phyloP scores from a whole-genome alignment of 257 asterid genomes.

The Salvia splendens region DNA sequence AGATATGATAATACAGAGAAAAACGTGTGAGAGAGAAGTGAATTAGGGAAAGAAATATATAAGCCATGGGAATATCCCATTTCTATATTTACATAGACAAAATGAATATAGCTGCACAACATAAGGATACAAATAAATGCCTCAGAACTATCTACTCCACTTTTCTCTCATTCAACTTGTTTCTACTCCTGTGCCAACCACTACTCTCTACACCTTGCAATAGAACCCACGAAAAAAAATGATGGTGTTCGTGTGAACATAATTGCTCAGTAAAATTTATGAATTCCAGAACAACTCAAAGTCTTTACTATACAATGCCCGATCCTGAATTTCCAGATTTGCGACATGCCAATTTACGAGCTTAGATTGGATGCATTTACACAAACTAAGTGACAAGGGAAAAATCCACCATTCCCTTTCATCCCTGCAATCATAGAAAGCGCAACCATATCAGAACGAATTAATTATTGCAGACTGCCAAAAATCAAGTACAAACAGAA shows the following conservation, averaged over 20 bases:
- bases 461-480: not conserved
- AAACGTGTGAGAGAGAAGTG: constrained; percentile 3
- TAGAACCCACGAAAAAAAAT: constrained; percentile 56
- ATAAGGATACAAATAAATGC: constrained; percentile 53
- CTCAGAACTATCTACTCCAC: constrained; percentile 42
- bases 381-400: constrained; percentile 75
- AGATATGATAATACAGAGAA: too few relatives aligned
- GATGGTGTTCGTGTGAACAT: constrained; percentile 56
- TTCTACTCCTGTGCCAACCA: constrained; percentile 58
- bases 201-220: constrained; percentile 44
- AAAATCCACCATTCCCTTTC: constrained; percentile 99
- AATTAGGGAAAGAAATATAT: constrained; percentile 14
- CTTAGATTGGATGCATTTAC: constrained; percentile 88
- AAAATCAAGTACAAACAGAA: constrained; percentile 3
- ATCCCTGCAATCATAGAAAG: constrained; percentile 65
- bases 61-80: constrained; percentile 38
- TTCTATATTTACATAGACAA: constrained; percentile 56
- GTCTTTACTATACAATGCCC: constrained; percentile 90
- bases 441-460: constrained; percentile 11
- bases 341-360: constrained; percentile 93
- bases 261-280: constrained; percentile 36
- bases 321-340: constrained; percentile 93
- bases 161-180: constrained; percentile 32
- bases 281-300: constrained; percentile 91
- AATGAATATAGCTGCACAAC: constrained; percentile 45